These are phyloP conservation scores for Colletotrichum sp. DNA, from an alignment of 2,329 filamentous ascomycete genomes.

Conservation along the genomic window DNA sequence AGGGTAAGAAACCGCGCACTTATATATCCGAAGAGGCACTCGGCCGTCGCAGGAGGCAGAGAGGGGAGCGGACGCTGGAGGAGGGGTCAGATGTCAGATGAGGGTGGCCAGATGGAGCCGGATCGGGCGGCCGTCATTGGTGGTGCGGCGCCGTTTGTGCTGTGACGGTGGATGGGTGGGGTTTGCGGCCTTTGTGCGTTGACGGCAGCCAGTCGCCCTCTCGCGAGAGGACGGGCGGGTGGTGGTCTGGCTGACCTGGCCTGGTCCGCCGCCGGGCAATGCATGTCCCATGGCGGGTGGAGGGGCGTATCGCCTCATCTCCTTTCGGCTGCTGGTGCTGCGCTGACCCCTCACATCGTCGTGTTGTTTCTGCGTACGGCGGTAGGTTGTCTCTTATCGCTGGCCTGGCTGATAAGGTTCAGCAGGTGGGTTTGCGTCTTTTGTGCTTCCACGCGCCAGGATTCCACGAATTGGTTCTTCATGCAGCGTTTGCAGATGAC, in stretches of 20 bases:
- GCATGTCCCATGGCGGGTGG: neutral
- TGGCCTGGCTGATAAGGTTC: constrained; percentile 4
- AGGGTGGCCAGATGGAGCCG: constrained; percentile 20
- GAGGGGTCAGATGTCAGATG: constrained; percentile 21
- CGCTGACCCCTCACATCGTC: neutral
- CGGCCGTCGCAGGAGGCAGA: neutral
- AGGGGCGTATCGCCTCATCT: neutral
- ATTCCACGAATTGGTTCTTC: constrained; percentile 3
- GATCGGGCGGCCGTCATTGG: constrained; percentile 16
- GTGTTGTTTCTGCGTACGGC: neutral
- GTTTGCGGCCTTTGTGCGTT: constrained; percentile 21
- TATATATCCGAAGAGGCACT: constrained; percentile 13
- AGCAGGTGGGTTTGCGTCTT: constrained; percentile 3
- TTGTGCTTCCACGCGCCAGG: constrained; percentile 11
- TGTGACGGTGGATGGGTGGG: neutral
- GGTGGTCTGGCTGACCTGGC: neutral
- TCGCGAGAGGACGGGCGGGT: neutral
- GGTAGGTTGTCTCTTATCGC: neutral
- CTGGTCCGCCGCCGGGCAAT: neutral
- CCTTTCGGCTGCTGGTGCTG: neutral
- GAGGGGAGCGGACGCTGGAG: neutral
- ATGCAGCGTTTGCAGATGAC: constrained; percentile 13
- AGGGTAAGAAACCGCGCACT: constrained; percentile 6
- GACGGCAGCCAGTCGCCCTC: constrained; percentile 10
- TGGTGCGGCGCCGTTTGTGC: constrained; percentile 5